Evolutionary conservation across 2,329 filamentous ascomycete species (phyloP), one percentile per base, ranked within the genome.

Genomic region (Volutella citrinella): DNA sequence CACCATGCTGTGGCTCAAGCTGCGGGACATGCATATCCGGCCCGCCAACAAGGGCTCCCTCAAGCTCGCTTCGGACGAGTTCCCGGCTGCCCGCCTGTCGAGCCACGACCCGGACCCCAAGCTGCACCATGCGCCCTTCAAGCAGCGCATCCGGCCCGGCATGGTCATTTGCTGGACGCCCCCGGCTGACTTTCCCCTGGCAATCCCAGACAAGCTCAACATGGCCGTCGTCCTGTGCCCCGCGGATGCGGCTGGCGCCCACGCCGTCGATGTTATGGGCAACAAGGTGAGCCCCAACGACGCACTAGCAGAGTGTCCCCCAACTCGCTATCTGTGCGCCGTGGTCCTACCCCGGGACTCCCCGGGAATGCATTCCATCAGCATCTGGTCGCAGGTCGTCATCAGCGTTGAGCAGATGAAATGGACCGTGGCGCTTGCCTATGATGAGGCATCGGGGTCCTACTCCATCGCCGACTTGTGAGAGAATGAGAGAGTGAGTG

Each of bases 11-110:
- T 57, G 61, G 11, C 40, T 52, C 15, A 70, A 69, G 37, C 48
- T 70, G 1, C 70, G 66, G 67, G 51, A 54, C 13, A 36, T 66
- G 23, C 65, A 69, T 27, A 47, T 68, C 9, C 47, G 42, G 7
- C 34, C 19, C 9, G 12, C 6, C 8, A 38, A 30, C 5, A 38
- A 10, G n/a, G n/a, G n/a, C n/a, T n/a, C n/a, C n/a, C n/a, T n/a
- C 10, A 48, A 46, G 13, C n/a, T 28, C 15, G 32, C 31, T 19
- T 0, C 18, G 4, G 19, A 3, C 12, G 14, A 30, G 22, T 37
- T 24, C 19, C 31, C 13, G 15, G 10, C 5, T 13, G 19, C 21
- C n/a, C 26, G 34, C 3, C 28, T 45, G 4, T 52, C 50, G 9
- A 67, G 63, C 37, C 46, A 34, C 5, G 60, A 65, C 14, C 47